Evolutionary conservation across 176 grass and related monocot species (phyloP).

Genomic region (Elymus sibiricus): DNA sequence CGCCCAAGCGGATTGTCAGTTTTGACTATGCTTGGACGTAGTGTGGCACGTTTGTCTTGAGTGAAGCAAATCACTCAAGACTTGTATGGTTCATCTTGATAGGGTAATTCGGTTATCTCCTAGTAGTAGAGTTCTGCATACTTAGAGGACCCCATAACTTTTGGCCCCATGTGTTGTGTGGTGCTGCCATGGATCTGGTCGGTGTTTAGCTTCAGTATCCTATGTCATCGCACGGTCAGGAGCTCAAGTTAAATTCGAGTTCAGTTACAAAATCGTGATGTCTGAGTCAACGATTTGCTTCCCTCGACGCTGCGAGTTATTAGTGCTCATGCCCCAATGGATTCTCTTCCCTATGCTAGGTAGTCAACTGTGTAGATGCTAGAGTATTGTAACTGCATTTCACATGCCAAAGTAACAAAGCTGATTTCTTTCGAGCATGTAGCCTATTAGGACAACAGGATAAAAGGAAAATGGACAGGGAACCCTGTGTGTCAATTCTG

Average conservation of each 20-base stretch:
- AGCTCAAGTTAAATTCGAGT: not conserved
- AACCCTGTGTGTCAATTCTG: too few relatives aligned
- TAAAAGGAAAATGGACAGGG: too few relatives aligned
- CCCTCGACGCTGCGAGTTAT: slow-evolving; percentile 25
- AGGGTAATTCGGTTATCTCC: not conserved
- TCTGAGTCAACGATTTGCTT: slow-evolving; percentile 39
- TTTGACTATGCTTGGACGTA: not conserved
- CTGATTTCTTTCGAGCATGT: not conserved
- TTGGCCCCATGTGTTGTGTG: slow-evolving; percentile 1
- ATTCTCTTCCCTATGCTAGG: not conserved
- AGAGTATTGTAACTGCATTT: not conserved
- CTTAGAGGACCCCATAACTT: not conserved
- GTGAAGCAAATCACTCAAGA: not conserved
- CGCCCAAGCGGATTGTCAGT: not conserved
- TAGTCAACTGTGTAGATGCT: slow-evolving; percentile 28
- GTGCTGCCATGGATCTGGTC: slow-evolving; percentile 1
- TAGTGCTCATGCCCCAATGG: slow-evolving; percentile 21
- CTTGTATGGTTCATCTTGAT: not conserved
- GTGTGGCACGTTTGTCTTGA: not conserved
- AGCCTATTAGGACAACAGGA: too few relatives aligned
- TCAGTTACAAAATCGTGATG: not conserved
- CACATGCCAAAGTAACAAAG: not conserved
- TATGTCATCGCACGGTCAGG: slow-evolving; percentile 4
- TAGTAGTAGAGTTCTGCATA: not conserved
- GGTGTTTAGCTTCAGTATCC: not conserved